A percentile compares a stretch with the other conserved stretches of the same genome.
These are phyloP conservation scores for Allium cepa DNA, from an alignment of 106 monocot genomes.

Conservation along the genomic window DNA sequence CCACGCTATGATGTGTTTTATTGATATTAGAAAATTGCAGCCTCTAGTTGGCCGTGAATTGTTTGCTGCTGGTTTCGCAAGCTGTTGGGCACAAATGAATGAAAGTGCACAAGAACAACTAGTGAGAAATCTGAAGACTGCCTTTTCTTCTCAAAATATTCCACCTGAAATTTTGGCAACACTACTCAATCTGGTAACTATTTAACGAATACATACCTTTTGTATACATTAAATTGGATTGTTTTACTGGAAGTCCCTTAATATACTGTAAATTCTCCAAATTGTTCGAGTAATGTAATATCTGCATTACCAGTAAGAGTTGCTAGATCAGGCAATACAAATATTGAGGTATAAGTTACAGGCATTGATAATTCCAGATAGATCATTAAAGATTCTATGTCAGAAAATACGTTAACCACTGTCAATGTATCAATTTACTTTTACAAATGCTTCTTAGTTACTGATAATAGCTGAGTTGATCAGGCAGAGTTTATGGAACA, in stretches of 20 bases:
- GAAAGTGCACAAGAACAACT: constrained; percentile 85
- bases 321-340: no score
- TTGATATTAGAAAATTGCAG: constrained; percentile 39
- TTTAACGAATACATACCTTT: no score
- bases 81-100: constrained; percentile 98
- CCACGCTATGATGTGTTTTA: neutral
- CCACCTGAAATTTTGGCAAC: constrained; percentile 99
- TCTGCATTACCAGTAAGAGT: no score
- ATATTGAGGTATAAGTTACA: no score
- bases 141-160: constrained; percentile 95
- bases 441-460: neutral
- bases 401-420: no score
- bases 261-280: no score
- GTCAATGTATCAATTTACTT: no score
- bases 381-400: no score
- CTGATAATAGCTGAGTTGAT: constrained; percentile 9
- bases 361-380: no score
- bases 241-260: no score
- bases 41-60: constrained; percentile 96
- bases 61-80: constrained; percentile 98
- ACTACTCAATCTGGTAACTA: constrained; percentile 72
- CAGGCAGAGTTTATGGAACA: constrained; percentile 99
- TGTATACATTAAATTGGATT: no score
- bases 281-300: no score
- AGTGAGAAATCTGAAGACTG: constrained; percentile 91